A percentile compares a stretch with the other conserved stretches of the same genome.
Evolutionary conservation across 768 basidiomycete species (phyloP).

Genomic region (Phlegmacium glaucopus): DNA sequence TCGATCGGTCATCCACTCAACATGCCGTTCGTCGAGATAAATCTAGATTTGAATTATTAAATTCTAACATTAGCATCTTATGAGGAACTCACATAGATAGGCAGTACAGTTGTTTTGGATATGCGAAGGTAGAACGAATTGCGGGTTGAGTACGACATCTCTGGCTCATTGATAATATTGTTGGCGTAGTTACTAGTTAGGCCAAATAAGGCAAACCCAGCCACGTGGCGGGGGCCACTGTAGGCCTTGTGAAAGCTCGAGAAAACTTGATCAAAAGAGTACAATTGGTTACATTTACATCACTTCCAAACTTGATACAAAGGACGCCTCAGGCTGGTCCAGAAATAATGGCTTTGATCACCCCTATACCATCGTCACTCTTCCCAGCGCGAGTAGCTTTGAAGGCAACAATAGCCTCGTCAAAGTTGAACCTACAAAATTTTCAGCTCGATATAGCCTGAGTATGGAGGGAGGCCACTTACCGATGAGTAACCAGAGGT

Average conservation of each 20-base stretch:
- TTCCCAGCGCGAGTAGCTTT: slow-evolving; percentile 75
- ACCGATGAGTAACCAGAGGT: slow-evolving; percentile 88
- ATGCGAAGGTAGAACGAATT: slow-evolving; percentile 85
- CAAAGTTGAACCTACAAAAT: slow-evolving; percentile 62
- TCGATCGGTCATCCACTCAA: slow-evolving; percentile 87
- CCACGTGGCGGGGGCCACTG: too few species aligned
- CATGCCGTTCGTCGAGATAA: slow-evolving; percentile 85
- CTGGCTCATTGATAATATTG: not conserved
- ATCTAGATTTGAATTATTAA: slow-evolving; percentile 38
- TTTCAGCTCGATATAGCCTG: not conserved
- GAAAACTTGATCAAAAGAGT: too few species aligned
- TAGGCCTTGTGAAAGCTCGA: too few species aligned
- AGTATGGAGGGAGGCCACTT: slow-evolving; percentile 11
- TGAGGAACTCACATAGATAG: slow-evolving; percentile 59
- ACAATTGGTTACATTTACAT: not conserved
- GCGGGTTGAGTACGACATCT: slow-evolving; percentile 67
- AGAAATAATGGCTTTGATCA: slow-evolving; percentile 89
- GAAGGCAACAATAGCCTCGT: slow-evolving; percentile 78
- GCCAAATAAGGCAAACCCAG: too few species aligned
- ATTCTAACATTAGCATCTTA: not conserved
- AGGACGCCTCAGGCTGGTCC: slow-evolving; percentile 51
- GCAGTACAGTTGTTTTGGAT: slow-evolving; percentile 68
- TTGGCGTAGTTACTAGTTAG: not conserved
- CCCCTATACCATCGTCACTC: slow-evolving; percentile 80
- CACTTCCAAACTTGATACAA: not conserved